Evolutionary conservation across 2,329 filamentous ascomycete species (phyloP).

Genomic region (Exophiala sp.): DNA sequence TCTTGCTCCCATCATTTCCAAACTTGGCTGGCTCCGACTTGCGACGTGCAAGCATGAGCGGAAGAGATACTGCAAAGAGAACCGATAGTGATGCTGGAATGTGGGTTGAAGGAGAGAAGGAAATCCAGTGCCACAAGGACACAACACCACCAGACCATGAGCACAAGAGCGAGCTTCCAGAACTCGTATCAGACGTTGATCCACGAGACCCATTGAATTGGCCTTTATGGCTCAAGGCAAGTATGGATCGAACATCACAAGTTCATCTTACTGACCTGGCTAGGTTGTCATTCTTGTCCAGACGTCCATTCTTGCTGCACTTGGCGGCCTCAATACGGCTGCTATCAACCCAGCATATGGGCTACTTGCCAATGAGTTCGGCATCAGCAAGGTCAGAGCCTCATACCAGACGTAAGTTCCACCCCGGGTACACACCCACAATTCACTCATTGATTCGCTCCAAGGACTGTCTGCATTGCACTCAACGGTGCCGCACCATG

Average conservation of each 20-base stretch:
- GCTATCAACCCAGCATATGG: constrained; percentile 26
- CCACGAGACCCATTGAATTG: constrained; percentile 29
- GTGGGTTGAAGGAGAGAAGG: neutral
- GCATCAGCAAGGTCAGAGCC: constrained; percentile 20
- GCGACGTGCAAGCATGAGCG: constrained; percentile 35
- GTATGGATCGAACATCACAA: constrained; percentile 29
- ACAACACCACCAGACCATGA: neutral
- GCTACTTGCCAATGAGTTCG: constrained; percentile 20
- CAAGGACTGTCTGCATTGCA: constrained; percentile 32
- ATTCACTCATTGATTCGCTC: constrained; percentile 4
- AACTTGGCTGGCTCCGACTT: too few species aligned
- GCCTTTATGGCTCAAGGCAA: constrained; percentile 28
- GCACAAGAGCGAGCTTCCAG: neutral
- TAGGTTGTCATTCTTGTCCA: constrained; percentile 28
- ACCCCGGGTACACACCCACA: constrained; percentile 1
- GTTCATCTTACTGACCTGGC: constrained; percentile 21
- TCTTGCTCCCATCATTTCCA: too few species aligned
- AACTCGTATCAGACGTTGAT: constrained; percentile 21
- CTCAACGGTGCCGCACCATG: constrained; percentile 28
- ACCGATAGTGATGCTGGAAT: constrained; percentile 39
- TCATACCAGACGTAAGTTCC: constrained; percentile 27
- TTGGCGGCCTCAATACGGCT: constrained; percentile 24
- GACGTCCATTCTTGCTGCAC: constrained; percentile 29
- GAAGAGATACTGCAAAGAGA: constrained; percentile 39
- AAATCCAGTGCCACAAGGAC: neutral